Percentiles rank a stretch among this genome's conserved stretches.
Conservation (phyloP, 2,329 filamentous ascomycete species). For the Ophiocordyceps camponoti-saundersi region DNA sequence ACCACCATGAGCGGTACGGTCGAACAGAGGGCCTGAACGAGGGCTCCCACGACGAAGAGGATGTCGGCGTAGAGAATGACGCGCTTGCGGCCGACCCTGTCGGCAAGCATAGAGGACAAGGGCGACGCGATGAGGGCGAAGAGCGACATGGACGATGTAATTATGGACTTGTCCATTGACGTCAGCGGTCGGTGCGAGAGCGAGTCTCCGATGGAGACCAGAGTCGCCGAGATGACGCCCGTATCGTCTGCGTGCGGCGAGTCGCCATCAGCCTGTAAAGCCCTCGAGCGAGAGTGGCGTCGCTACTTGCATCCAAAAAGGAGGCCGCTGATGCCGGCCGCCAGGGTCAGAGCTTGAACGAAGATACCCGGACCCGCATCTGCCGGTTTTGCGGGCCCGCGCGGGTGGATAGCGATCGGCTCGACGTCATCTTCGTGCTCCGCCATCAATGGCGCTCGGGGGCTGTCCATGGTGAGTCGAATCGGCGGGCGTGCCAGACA, state of each 20-base stretch:
- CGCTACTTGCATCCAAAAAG: conserved; percentile 47
- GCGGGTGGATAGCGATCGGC: conserved; percentile 1
- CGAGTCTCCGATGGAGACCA: conserved; percentile 44
- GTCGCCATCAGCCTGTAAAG: neutral
- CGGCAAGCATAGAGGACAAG: conserved; percentile 46
- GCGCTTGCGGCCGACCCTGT: conserved; percentile 40
- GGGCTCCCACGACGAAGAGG: conserved; percentile 51
- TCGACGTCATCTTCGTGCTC: conserved; percentile 12
- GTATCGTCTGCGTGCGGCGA: conserved; percentile 36
- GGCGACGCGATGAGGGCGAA: conserved; percentile 49
- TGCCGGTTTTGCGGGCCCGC: conserved; percentile 11
- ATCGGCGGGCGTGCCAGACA: neutral
- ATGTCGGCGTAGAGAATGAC: conserved; percentile 47
- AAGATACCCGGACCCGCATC: conserved; percentile 27
- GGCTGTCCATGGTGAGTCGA: conserved; percentile 5
- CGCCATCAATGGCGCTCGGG: conserved; percentile 22
- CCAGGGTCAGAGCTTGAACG: conserved; percentile 44
- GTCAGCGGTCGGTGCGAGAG: conserved; percentile 39
- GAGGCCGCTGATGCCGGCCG: conserved; percentile 49
- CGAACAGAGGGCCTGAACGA: conserved; percentile 41
- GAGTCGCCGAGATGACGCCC: conserved; percentile 50
- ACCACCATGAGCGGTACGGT: conserved; percentile 47
- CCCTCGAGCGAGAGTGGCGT: neutral
- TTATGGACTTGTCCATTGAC: conserved; percentile 50
- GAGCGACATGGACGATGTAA: conserved; percentile 52